Conservation (phyloP, 1,284 basidiomycete species). For the Irpex sp. region DNA sequence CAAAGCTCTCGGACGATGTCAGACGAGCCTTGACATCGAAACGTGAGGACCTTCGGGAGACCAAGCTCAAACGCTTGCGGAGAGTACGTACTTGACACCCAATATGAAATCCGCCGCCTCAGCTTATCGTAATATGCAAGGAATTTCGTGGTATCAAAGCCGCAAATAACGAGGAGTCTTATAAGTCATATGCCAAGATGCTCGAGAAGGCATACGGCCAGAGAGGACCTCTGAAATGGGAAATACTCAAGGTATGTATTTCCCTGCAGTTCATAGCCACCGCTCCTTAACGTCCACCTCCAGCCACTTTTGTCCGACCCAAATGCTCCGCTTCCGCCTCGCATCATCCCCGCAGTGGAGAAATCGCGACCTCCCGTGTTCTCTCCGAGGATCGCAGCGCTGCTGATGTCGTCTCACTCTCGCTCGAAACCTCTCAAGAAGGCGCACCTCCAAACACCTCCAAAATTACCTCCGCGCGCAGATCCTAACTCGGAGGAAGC, state of each 20-base stretch:
- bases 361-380: slow-evolving; percentile 61
- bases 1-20: slow-evolving; percentile 60
- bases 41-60: slow-evolving; percentile 27
- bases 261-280: slow-evolving; percentile 1
- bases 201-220: slow-evolving; percentile 78
- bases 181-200: slow-evolving; percentile 54
- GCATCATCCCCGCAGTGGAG: slow-evolving; percentile 48
- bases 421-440: slow-evolving; percentile 41
- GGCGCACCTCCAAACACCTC: slow-evolving; percentile 44
- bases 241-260: slow-evolving; percentile 53
- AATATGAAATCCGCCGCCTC: background rate
- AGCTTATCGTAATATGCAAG: slow-evolving; percentile 36
- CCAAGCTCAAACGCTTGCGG: slow-evolving; percentile 46
- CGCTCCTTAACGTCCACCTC: slow-evolving; percentile 10
- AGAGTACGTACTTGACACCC: slow-evolving; percentile 34
- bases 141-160: slow-evolving; percentile 50
- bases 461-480: slow-evolving; percentile 52
- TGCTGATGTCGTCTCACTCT: slow-evolving; percentile 52
- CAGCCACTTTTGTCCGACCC: slow-evolving; percentile 55
- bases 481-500: slow-evolving; percentile 58
- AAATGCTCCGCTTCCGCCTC: slow-evolving; percentile 33
- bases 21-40: slow-evolving; percentile 28
- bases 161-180: slow-evolving; percentile 50
- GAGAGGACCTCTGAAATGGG: slow-evolving; percentile 64
- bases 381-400: slow-evolving; percentile 54